These are phyloP conservation scores for Rehmannia glutinosa DNA, from an alignment of 257 asterid genomes.

Conservation along the genomic window DNA sequence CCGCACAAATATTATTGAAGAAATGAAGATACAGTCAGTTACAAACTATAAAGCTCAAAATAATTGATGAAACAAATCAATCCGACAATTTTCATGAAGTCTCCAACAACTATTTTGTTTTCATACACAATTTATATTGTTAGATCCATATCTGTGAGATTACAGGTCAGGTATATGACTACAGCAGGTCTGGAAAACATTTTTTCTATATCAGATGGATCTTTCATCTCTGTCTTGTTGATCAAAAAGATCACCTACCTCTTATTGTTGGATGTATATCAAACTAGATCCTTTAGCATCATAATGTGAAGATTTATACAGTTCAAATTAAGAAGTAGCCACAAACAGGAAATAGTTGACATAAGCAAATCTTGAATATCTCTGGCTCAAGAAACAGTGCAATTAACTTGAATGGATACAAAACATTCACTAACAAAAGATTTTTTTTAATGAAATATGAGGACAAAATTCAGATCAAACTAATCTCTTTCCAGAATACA, in stretches of 20 bases:
- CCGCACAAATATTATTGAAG: too few relatives aligned
- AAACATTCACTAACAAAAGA: too few relatives aligned
- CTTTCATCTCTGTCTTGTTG: neutral
- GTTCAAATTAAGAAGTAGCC: neutral
- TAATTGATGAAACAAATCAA: too few relatives aligned
- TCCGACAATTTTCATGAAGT: too few relatives aligned
- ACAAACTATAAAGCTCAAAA: too few relatives aligned
- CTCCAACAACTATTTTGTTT: too few relatives aligned
- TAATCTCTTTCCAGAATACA: neutral
- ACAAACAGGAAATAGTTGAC: too few relatives aligned
- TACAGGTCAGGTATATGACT: neutral
- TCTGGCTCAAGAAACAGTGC: neutral
- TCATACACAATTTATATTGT: neutral
- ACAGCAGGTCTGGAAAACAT: too few relatives aligned
- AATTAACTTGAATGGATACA: too few relatives aligned
- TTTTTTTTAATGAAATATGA: too few relatives aligned
- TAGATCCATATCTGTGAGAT: neutral
- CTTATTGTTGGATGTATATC: neutral
- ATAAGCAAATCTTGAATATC: neutral
- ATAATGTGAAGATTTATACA: neutral
- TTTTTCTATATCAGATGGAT: neutral
- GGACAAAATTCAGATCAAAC: too few relatives aligned
- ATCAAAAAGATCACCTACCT: neutral
- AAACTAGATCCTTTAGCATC: neutral
- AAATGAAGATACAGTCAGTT: too few relatives aligned